Percentiles rank a stretch among this genome's conserved stretches.
Conservation (phyloP, 164 flowering plant species). For the Chloranthus sessilifolius region DNA sequence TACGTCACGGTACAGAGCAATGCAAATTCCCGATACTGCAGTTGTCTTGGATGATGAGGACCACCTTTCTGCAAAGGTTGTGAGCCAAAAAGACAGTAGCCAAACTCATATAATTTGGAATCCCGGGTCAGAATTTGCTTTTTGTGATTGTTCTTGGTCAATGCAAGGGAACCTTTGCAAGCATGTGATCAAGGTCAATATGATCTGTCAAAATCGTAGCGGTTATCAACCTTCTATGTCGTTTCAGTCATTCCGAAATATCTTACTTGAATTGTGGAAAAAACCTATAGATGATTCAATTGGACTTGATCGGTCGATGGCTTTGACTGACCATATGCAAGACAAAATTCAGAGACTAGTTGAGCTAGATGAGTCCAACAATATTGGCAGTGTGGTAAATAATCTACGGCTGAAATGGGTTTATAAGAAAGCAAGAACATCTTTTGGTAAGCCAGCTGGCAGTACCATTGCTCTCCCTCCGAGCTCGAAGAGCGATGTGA, state of each 20-base stretch:
- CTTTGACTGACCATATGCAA: slow-evolving; percentile 67
- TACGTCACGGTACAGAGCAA: slow-evolving; percentile 88
- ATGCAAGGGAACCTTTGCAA: slow-evolving; percentile 92
- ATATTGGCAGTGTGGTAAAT: slow-evolving; percentile 57
- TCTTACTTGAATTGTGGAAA: slow-evolving; percentile 41
- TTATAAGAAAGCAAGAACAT: slow-evolving; percentile 61
- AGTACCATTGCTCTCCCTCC: slow-evolving; percentile 29
- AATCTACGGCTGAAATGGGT: slow-evolving; percentile 73
- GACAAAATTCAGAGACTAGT: slow-evolving; percentile 70
- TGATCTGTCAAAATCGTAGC: slow-evolving; percentile 45
- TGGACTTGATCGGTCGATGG: slow-evolving; percentile 63
- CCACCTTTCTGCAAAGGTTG: slow-evolving; percentile 63
- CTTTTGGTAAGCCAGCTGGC: slow-evolving; percentile 41
- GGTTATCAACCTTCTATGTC: slow-evolving; percentile 58
- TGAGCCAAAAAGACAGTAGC: slow-evolving; percentile 54
- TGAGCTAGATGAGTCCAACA: slow-evolving; percentile 47
- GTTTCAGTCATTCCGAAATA: slow-evolving; percentile 50
- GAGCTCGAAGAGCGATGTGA: slow-evolving; percentile 15
- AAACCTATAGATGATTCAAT: slow-evolving; percentile 80
- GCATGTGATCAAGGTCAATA: slow-evolving; percentile 87
- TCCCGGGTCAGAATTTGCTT: slow-evolving; percentile 90
- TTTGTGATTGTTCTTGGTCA: slow-evolving; percentile 91
- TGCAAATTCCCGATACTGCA: slow-evolving; percentile 57
- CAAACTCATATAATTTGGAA: slow-evolving; percentile 63
- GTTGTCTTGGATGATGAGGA: slow-evolving; percentile 52